These are phyloP conservation scores for Suillus alpinus DNA, from an alignment of 768 basidiomycete genomes.

Conservation along the genomic window DNA sequence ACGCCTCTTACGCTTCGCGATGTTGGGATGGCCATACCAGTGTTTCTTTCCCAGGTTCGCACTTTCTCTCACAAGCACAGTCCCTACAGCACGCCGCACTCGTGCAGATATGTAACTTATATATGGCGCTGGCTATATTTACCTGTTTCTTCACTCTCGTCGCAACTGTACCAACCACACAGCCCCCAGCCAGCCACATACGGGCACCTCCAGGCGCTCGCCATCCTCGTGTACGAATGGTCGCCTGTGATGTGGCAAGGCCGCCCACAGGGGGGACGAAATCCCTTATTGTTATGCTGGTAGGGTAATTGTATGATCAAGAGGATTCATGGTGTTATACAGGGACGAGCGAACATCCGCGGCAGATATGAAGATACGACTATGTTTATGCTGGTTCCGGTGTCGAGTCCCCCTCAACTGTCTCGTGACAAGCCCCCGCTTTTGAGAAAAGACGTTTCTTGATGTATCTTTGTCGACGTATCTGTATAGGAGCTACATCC, in stretches of 20 bases:
- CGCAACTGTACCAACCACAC: no score
- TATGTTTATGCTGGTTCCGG: slow-evolving; percentile 14
- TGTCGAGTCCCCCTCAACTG: neutral
- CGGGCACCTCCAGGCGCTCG: slow-evolving; percentile 32
- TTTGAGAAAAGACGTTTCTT: no score
- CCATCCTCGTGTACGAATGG: slow-evolving; percentile 21
- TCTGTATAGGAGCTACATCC: no score
- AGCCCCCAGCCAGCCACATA: slow-evolving; percentile 29
- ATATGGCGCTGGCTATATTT: no score
- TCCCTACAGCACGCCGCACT: no score
- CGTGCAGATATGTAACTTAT: no score
- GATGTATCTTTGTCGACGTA: no score
- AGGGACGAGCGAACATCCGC: slow-evolving; percentile 25
- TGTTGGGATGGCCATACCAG: no score
- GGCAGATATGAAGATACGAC: slow-evolving; percentile 16
- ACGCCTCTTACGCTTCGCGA: no score
- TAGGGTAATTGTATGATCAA: neutral
- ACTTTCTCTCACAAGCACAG: no score
- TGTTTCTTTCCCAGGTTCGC: no score
- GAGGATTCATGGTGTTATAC: neutral
- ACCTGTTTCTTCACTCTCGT: no score
- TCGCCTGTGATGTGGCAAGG: slow-evolving; percentile 30
- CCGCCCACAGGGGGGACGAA: slow-evolving; percentile 13
- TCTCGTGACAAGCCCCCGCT: neutral
- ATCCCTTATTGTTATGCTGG: slow-evolving; percentile 16